phyloP scores from a whole-genome alignment of 106 monocot species.

The Dioscorea alata region DNA sequence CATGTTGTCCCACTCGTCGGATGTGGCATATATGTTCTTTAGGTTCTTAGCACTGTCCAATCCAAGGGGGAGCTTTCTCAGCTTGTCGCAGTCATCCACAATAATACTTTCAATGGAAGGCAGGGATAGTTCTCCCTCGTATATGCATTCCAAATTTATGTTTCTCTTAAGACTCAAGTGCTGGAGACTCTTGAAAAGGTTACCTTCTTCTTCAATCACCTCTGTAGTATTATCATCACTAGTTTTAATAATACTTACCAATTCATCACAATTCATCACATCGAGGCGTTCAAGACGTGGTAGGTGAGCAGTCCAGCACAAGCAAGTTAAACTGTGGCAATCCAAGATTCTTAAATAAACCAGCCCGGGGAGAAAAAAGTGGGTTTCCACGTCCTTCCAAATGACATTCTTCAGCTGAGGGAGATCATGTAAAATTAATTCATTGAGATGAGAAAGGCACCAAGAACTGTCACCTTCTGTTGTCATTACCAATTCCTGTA shows the following conservation, averaged over 20 bases:
- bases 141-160: background rate
- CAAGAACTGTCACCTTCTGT: background rate
- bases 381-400: background rate
- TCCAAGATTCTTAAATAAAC: background rate
- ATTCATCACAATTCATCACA: no score
- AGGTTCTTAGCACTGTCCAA: background rate
- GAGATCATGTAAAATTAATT: background rate
- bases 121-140: background rate
- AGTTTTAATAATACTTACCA: background rate
- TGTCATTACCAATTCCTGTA: background rate
- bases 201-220: background rate
- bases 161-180: background rate
- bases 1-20: no score
- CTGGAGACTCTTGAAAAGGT: background rate
- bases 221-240: no score
- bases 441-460: background rate
- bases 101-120: background rate
- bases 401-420: background rate
- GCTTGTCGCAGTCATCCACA: background rate
- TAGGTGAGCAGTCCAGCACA: background rate
- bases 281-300: background rate
- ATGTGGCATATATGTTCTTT: no score
- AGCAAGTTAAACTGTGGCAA: background rate
- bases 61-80: background rate
- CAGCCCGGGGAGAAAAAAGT: background rate